Evolutionary conservation across 163 green algal species (phyloP).

Genomic region (Volvox carteri): DNA sequence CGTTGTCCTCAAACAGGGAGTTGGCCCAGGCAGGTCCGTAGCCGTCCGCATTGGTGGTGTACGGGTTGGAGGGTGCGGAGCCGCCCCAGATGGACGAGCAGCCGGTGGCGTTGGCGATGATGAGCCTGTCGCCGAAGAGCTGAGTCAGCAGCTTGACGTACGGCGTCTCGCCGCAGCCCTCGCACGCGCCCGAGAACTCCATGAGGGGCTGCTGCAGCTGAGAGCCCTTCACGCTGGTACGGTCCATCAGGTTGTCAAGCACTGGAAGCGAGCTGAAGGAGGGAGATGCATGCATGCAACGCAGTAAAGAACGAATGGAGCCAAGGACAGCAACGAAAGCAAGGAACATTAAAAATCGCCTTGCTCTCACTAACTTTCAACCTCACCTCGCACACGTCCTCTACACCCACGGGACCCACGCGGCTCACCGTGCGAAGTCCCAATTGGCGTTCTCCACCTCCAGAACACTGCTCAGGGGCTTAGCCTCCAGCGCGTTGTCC

Average conservation of each 20-base stretch:
- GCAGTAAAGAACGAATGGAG: no score
- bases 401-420: no score
- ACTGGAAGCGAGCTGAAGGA: conserved; percentile 47
- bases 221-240: conserved; percentile 62
- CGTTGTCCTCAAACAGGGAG: conserved; percentile 80
- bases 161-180: conserved; percentile 76
- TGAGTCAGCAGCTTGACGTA: conserved; percentile 80
- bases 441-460: conserved; percentile 63
- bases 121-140: conserved; percentile 74
- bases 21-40: conserved; percentile 77
- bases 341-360: no score
- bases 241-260: conserved; percentile 64
- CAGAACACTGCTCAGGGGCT: conserved; percentile 62
- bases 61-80: conserved; percentile 73
- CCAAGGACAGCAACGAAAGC: no score
- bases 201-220: conserved; percentile 72
- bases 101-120: conserved; percentile 78
- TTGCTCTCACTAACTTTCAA: no score
- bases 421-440: conserved; percentile 53
- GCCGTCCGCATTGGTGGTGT: conserved; percentile 69
- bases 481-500: conserved; percentile 62
- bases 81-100: conserved; percentile 77
- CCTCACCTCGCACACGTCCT: no score
- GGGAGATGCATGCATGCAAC: no score
- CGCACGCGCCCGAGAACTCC: conserved; percentile 75